Evolutionary conservation across 768 basidiomycete genomes (phyloP).

Genomic region (Amanita molliuscula): DNA sequence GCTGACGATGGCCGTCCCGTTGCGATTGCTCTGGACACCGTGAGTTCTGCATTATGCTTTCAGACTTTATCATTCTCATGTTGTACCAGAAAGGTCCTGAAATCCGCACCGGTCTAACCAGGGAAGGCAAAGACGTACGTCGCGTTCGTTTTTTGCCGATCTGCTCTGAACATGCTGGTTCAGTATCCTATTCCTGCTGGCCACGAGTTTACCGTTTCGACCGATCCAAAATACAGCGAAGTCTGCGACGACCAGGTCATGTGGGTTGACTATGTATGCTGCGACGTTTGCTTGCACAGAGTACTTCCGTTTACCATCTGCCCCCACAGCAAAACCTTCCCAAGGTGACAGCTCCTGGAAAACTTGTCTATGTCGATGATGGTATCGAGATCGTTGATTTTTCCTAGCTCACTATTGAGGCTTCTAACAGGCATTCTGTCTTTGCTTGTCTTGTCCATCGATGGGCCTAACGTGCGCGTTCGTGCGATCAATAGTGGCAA

Average conservation of each 20-base stretch:
- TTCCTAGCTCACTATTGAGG: not conserved
- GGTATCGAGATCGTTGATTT: conserved; percentile 30
- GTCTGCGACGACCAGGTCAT: conserved; percentile 74
- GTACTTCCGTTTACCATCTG: conserved; percentile 4
- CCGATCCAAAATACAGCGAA: conserved; percentile 73
- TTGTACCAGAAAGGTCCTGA: conserved; percentile 88
- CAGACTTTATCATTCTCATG: not conserved
- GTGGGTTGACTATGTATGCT: conserved; percentile 88
- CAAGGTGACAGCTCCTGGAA: conserved; percentile 95
- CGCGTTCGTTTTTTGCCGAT: conserved; percentile 4
- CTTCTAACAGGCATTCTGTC: conserved; percentile 63
- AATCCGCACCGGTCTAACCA: conserved; percentile 94
- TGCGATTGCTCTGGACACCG: conserved; percentile 96
- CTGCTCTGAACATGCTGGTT: not conserved
- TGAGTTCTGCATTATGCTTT: conserved; percentile 25
- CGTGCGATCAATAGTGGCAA: conserved; percentile 85
- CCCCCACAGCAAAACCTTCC: conserved; percentile 67
- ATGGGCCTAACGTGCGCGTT: conserved; percentile 72
- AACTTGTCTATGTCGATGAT: conserved; percentile 96
- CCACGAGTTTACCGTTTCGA: conserved; percentile 88
- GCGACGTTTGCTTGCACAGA: conserved; percentile 18
- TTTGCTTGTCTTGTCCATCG: conserved; percentile 84
- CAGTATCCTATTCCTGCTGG: conserved; percentile 81
- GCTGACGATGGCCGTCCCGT: conserved; percentile 81
- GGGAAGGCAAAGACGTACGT: conserved; percentile 76